Conservation (phyloP, 2,329 filamentous ascomycete species). For the Endothia cerciana region DNA sequence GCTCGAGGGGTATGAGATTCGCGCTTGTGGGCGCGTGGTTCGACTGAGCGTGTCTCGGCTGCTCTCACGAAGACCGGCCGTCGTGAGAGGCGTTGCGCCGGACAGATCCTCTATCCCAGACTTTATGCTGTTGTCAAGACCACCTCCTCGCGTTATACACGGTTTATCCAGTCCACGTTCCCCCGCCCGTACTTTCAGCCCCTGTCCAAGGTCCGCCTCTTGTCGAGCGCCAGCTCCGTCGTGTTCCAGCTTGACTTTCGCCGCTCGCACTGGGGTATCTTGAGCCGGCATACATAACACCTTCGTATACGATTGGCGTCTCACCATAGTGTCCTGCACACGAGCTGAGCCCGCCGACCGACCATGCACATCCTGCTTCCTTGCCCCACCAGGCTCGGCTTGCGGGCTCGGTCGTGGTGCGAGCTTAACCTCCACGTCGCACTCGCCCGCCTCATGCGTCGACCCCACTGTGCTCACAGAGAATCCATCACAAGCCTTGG, state of each 20-base stretch:
- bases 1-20: not conserved
- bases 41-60: constrained; percentile 9
- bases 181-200: too few relatives aligned
- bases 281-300: too few relatives aligned
- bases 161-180: too few relatives aligned
- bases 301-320: too few relatives aligned
- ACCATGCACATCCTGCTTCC: not conserved
- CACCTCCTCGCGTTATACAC: not conserved
- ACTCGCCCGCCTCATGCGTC: not conserved
- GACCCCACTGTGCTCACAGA: not conserved
- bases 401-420: not conserved
- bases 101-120: not conserved
- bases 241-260: not conserved
- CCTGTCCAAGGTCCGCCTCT: not conserved
- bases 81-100: too few relatives aligned
- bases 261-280: not conserved
- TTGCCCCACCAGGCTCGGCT: too few relatives aligned
- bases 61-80: not conserved
- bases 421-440: not conserved
- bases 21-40: not conserved
- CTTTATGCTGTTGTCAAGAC: not conserved
- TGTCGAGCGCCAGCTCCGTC: too few relatives aligned
- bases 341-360: not conserved
- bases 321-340: too few relatives aligned
- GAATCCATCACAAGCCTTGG: not conserved